Conservation (phyloP, 768 basidiomycete genomes). For the Leccinum subgranulosum region DNA sequence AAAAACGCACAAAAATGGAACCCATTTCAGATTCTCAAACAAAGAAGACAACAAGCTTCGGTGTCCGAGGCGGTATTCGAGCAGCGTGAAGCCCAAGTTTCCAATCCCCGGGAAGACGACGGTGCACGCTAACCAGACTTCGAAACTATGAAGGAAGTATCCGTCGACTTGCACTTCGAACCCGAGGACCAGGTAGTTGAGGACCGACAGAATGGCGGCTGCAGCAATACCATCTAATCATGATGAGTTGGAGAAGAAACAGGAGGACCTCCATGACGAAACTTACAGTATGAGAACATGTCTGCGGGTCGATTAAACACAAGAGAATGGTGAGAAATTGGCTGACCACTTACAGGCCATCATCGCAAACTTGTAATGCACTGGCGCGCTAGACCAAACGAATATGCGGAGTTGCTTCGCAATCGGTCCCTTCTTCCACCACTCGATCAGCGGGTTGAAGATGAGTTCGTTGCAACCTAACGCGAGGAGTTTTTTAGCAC, state of each 20-base stretch:
- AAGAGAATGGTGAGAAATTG: neutral
- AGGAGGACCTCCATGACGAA: neutral
- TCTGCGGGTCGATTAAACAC: slow-evolving; percentile 23
- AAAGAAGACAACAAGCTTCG: slow-evolving; percentile 20
- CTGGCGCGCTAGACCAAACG: slow-evolving; percentile 70
- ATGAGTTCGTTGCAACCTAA: slow-evolving; percentile 52
- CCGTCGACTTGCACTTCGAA: slow-evolving; percentile 67
- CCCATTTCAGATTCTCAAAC: slow-evolving; percentile 27
- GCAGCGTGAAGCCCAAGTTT: slow-evolving; percentile 67
- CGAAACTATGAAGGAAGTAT: slow-evolving; percentile 75
- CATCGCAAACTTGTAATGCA: slow-evolving; percentile 78
- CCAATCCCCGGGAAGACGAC: slow-evolving; percentile 75
- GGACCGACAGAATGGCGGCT: slow-evolving; percentile 57
- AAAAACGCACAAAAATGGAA: slow-evolving; percentile 37
- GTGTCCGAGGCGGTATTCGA: slow-evolving; percentile 70
- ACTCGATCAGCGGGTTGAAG: slow-evolving; percentile 78
- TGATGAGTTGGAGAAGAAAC: neutral
- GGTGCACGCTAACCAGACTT: slow-evolving; percentile 76
- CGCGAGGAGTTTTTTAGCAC: slow-evolving; percentile 27
- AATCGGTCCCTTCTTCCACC: slow-evolving; percentile 80
- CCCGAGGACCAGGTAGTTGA: slow-evolving; percentile 78
- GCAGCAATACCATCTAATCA: slow-evolving; percentile 56
- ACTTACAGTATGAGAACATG: slow-evolving; percentile 53
- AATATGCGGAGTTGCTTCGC: slow-evolving; percentile 76
- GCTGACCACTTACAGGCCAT: slow-evolving; percentile 41